Evolutionary conservation across 805 yeast species (phyloP), one percentile per base, ranked within the genome.

Genomic region (Teunomyces cretensis): DNA sequence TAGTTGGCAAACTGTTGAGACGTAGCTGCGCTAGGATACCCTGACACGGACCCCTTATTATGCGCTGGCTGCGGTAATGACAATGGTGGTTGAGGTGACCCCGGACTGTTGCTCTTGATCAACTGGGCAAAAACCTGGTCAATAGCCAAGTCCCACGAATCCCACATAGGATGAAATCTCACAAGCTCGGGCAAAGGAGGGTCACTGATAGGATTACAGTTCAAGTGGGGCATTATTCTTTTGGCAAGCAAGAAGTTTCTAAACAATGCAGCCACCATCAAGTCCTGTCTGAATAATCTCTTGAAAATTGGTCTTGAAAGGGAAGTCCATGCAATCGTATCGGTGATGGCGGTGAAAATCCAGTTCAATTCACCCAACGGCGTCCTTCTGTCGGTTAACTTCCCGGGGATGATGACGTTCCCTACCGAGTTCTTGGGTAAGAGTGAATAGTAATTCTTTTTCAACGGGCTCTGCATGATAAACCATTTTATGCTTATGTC

Each of bases 311-410:
- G 89, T 49, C 96, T 75, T 2, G 96, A 89, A 30, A 94, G 67
- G 2, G 91, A 80, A 0, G 96, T 88, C 97, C 98, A 94, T 1
- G 99, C 99, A 42, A 94, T 92, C 0, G 98, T 92, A 64, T 94
- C 99, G 2, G 98, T 92, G 32, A 94, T 89, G 2, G 99, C 97
- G 1, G 97, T 94, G 66, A 92, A 94, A 28, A 94, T 92, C 97
- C 98, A 94, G 62, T 89, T 90, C 44, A 94, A 75, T 61, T 94
- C 99, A 30, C 99, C 99, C 36, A 94, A 68, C 0, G 98, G 97
- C 0, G 98, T 94, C 50, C 97, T 76, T 59, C 98, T 78, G 60
- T 94, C 99, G 2, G 96, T 87, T 39, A 90, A 70, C 51, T 86
- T 84, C 1, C 98, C 98, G 0, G 98, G 97, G 12, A 92, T 88